Conservation (phyloP, 169 alveolate genomes). For the Plasmodium yoelii region DNA sequence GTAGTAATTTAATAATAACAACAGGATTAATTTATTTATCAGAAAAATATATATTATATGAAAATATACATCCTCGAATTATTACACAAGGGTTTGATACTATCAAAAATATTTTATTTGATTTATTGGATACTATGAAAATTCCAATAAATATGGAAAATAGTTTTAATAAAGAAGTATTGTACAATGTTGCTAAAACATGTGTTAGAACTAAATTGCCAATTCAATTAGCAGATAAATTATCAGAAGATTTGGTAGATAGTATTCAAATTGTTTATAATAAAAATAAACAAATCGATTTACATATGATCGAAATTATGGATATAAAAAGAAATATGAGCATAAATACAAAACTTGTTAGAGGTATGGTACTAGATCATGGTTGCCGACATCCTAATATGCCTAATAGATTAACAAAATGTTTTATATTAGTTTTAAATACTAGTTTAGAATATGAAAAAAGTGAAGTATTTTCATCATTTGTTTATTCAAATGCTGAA, state of each 20-base stretch:
- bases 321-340: slow-evolving; percentile 97
- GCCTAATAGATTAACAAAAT: slow-evolving; percentile 97
- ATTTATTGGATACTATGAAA: slow-evolving; percentile 91
- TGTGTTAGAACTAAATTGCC: slow-evolving; percentile 96
- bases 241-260: slow-evolving; percentile 97
- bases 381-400: slow-evolving; percentile 98
- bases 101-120: slow-evolving; percentile 93
- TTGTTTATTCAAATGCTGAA: slow-evolving; percentile 97
- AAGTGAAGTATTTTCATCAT: slow-evolving; percentile 97
- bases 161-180: slow-evolving; percentile 91
- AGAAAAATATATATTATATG: slow-evolving; percentile 85
- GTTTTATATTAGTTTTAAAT: slow-evolving; percentile 97
- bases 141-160: slow-evolving; percentile 70
- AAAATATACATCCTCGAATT: slow-evolving; percentile 98
- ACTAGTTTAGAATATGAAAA: slow-evolving; percentile 99
- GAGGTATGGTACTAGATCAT: slow-evolving; percentile 98
- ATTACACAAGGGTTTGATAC: slow-evolving; percentile 97
- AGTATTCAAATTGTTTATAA: slow-evolving; percentile 87
- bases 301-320: slow-evolving; percentile 98
- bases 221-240: slow-evolving; percentile 91
- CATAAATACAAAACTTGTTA: slow-evolving; percentile 93
- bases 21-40: slow-evolving; percentile 93
- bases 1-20: slow-evolving; percentile 96
- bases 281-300: slow-evolving; percentile 90
- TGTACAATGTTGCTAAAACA: slow-evolving; percentile 94